Evolutionary conservation across 2,329 filamentous ascomycete species (phyloP), one percentile per base, ranked within the genome.

Genomic region (Aspergillus sp.): DNA sequence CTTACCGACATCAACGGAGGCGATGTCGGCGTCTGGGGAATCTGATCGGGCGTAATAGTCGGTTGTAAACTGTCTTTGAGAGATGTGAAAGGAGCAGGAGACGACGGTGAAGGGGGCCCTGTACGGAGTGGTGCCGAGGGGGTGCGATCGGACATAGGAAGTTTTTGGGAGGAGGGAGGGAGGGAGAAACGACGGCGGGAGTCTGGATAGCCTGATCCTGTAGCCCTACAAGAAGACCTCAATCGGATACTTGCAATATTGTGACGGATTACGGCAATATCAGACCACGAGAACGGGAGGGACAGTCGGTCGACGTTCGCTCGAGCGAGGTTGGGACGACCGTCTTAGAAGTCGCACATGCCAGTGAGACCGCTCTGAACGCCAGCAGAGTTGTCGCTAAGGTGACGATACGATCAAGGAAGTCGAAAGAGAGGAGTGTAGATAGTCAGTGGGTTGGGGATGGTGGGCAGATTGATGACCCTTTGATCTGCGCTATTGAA

Each of bases 1-100:
- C 75, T 76, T 69, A 78, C 75, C 73, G 77, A 79, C 78, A 81
- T 81, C 73, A 78, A 79, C 72, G 75, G 74, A 76, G 76, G 73
- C 60, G 76, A 78, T 68, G 71, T 76, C 62, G 73, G 73, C 39
- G 73, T 73, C 58, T 74, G 72, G 37, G 73, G 73, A 33, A 68
- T 69, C 55, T 70, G 68, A 57, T 70, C 72, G 63, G 66, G 70
- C 52, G 70, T 65, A 61, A 66, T 59, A 52, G 61, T 62, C 23
- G 67, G 65, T 51, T 64, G 64, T 51, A 55, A 62, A 58, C 62
- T 70, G 64, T 70, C 71, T 68, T 78, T 78, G 48, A 73, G 61
- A 64, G 68, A 70, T 51, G 67, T 70, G 52, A 69, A 74, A 57
- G 70, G 66, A 57, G 75, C 69, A 57, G 76, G 74, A 64, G 77